Evolutionary conservation across 805 yeast species (phyloP), one percentile per base, ranked within the genome.

Genomic region (Lipomyces oligophaga): DNA sequence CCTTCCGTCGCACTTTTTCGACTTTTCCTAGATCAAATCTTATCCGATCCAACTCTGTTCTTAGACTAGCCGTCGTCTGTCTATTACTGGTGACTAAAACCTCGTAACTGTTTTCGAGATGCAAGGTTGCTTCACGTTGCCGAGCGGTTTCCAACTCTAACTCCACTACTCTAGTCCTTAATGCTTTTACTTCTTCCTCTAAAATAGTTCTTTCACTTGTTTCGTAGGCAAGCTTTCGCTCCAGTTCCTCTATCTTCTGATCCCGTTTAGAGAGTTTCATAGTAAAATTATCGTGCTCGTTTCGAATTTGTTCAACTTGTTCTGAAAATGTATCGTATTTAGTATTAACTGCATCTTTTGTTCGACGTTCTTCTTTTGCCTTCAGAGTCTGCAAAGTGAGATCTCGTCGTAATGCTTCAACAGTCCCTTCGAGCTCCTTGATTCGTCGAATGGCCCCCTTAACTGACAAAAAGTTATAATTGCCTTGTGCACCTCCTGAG

Each of bases 211-310:
- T 33, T 19, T 22, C 24, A 18, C 40, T 38, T 15, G 21, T 25
- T 27, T 43, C 55, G 6, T 8, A 18, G 30, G 31, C 20, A 4
- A 75, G 63, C 54, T 78, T 79, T 33, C 66, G 68, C 62, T 86
- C 95, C 57, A 85, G 66, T 55, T 83, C 90, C 25, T 68, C 59
- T 21, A 84, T 75, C 43, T 85, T 70, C 41, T 89, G 71, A 57
- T 83, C 87, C 58, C 84, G 83, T 42, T 94, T 69, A 52, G 75
- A 78, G 48, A 85, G 66, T 52, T 84, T 67, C 1, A 87, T 79
- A 58, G 76, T 81, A 34, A 83, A 71, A 69, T 81, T 81, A 54
- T 84, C 88, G 57, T 81, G 81, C 59, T 86, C 90, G 62, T 83
- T 89, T 63, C 82, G 82, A 31, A 83, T 43, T 4, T 30, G 18